Conservation (phyloP, 2,329 filamentous ascomycete genomes). For the Chaetomium strumarium region DNA sequence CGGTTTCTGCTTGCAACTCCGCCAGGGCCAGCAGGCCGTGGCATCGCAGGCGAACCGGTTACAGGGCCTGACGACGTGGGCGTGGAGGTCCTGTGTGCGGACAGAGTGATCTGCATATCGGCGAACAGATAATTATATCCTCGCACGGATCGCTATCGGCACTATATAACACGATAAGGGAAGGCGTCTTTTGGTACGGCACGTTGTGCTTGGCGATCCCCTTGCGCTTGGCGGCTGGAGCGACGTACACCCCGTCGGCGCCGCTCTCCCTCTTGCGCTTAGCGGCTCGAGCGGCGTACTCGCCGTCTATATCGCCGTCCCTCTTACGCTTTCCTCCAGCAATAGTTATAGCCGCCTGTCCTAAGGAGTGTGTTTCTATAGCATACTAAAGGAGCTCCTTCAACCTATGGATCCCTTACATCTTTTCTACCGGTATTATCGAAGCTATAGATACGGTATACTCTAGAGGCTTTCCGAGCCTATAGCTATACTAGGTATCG, state of each 20-base stretch:
- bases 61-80: background rate
- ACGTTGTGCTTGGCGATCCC: slow-evolving; percentile 8
- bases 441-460: slow-evolving; percentile 5
- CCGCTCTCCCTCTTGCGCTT: slow-evolving; percentile 4
- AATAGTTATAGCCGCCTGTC: slow-evolving; percentile 3
- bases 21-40: background rate
- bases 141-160: slow-evolving; percentile 8
- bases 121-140: slow-evolving; percentile 10
- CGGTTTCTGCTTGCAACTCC: background rate
- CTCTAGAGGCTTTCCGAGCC: slow-evolving; percentile 1
- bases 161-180: too few species aligned
- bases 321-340: slow-evolving; percentile 7
- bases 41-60: background rate
- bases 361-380: slow-evolving; percentile 9
- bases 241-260: background rate
- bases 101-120: background rate
- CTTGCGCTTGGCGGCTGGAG: slow-evolving; percentile 5
- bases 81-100: background rate
- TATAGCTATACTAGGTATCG: slow-evolving; percentile 4
- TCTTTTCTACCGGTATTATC: slow-evolving; percentile 7
- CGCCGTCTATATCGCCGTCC: slow-evolving; percentile 5
- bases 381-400: slow-evolving; percentile 11
- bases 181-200: slow-evolving; percentile 8
- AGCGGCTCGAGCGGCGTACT: slow-evolving; percentile 4
- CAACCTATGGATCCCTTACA: slow-evolving; percentile 2